Conservation (phyloP, 345 rosid genomes). For the Viola odorata region DNA sequence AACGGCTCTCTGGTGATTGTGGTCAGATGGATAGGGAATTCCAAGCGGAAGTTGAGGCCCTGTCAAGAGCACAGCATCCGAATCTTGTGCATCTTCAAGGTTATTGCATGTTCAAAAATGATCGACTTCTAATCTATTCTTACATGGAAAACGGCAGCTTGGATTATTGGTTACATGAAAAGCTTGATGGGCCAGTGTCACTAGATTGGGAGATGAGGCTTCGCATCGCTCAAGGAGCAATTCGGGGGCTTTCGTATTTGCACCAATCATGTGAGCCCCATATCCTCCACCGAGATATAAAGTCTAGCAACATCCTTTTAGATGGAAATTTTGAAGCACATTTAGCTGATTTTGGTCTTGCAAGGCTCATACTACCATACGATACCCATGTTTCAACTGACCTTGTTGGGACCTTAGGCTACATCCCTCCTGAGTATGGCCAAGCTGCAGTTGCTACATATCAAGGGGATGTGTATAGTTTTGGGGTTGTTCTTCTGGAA, state of each 20-base stretch:
- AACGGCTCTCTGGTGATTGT: conserved; percentile 89
- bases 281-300: conserved; percentile 82
- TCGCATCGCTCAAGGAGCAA: conserved; percentile 81
- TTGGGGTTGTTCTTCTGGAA: conserved; percentile 89
- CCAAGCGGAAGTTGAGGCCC: conserved; percentile 92
- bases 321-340: conserved; percentile 84
- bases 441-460: conserved; percentile 78
- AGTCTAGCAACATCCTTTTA: conserved; percentile 81
- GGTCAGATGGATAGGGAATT: conserved; percentile 97
- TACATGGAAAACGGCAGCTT: conserved; percentile 98
- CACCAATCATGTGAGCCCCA: conserved; percentile 80
- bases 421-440: conserved; percentile 94
- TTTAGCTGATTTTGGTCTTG: conserved; percentile 93
- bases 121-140: conserved; percentile 72
- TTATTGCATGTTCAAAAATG: conserved; percentile 64
- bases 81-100: conserved; percentile 96
- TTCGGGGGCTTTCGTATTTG: conserved; percentile 74
- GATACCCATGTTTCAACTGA: conserved; percentile 96
- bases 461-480: conserved; percentile 93
- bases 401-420: conserved; percentile 90
- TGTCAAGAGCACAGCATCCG: conserved; percentile 83
- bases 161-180: conserved; percentile 95
- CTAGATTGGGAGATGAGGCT: conserved; percentile 72
- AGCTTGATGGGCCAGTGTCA: conserved; percentile 43
- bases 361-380: conserved; percentile 81